These are phyloP conservation scores for Pichia scutulata DNA, from an alignment of 805 yeast genomes.

Conservation along the genomic window DNA sequence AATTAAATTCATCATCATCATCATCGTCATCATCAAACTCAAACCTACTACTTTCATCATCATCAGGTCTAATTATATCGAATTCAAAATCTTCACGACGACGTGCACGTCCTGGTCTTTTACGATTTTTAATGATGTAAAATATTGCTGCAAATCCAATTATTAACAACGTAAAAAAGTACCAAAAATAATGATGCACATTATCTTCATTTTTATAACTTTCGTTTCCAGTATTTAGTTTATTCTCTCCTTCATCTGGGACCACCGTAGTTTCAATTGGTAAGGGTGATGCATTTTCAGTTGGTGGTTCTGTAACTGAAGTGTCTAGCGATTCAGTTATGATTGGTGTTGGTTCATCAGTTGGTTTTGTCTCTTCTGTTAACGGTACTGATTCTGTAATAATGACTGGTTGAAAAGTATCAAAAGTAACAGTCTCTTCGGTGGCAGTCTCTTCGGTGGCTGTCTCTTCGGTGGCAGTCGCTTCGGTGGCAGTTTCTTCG, in stretches of 20 bases:
- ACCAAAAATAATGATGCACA: conserved; percentile 13
- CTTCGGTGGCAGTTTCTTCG: neutral
- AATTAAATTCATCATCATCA: conserved; percentile 8
- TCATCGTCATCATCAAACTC: conserved; percentile 18
- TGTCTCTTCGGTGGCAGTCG: neutral
- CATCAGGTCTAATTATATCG: conserved; percentile 68
- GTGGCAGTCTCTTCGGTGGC: conserved; percentile 6
- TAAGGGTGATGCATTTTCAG: neutral
- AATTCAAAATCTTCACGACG: conserved; percentile 69
- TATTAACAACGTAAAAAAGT: conserved; percentile 47
- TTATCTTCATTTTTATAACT: conserved; percentile 1
- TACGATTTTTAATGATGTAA: conserved; percentile 34
- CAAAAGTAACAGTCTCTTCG: too few species aligned
- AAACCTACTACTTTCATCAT: conserved; percentile 27
- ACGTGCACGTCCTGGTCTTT: conserved; percentile 36
- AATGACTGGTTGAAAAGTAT: too few species aligned
- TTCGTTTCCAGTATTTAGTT: conserved; percentile 1
- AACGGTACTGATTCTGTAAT: too few species aligned
- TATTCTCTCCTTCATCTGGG: neutral
- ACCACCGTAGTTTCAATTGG: neutral
- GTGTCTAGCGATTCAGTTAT: neutral
- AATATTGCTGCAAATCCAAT: conserved; percentile 46
- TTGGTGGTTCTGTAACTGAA: neutral
- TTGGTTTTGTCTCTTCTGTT: conserved; percentile 5
- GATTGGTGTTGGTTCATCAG: neutral